Conservation (phyloP, 2,329 filamentous ascomycete species). For the Arthrobotrys entomopaga region DNA sequence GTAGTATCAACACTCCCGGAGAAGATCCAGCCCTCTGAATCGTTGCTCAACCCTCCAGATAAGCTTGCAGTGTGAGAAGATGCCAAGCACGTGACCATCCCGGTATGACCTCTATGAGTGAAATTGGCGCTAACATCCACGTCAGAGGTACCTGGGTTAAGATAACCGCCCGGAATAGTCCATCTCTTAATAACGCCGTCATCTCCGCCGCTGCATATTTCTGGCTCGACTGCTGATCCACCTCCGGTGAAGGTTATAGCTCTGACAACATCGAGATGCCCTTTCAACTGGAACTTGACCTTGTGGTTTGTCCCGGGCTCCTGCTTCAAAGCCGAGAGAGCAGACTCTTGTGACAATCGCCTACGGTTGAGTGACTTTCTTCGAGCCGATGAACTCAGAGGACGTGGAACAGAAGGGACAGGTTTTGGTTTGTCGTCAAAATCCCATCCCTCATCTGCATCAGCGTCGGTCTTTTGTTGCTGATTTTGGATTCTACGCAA, state of each 20-base stretch:
- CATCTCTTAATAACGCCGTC: conserved; percentile 97
- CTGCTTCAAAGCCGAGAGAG: conserved; percentile 63
- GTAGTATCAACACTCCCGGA: conserved; percentile 95
- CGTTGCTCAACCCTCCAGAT: conserved; percentile 64
- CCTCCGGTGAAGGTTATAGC: conserved; percentile 97
- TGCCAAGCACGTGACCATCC: conserved; percentile 84
- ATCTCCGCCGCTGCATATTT: conserved; percentile 95
- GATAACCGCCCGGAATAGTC: conserved; percentile 86
- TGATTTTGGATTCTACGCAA: conserved; percentile 89
- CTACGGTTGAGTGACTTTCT: conserved; percentile 82
- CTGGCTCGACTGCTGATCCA: conserved; percentile 91
- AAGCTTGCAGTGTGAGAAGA: conserved; percentile 88
- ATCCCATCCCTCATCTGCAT: conserved; percentile 84
- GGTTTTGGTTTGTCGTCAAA: conserved; percentile 77
- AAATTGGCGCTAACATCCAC: conserved; percentile 93
- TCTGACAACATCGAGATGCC: conserved; percentile 91
- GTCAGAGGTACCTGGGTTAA: conserved; percentile 74
- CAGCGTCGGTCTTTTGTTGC: conserved; percentile 67
- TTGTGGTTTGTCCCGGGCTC: conserved; percentile 82
- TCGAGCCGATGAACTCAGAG: conserved; percentile 72
- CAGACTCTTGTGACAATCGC: conserved; percentile 71
- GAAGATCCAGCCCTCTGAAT: conserved; percentile 97
- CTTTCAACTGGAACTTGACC: conserved; percentile 87
- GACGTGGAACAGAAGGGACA: conserved; percentile 72
- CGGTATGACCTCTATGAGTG: conserved; percentile 92